phyloP scores from a whole-genome alignment of 768 basidiomycete genomes.

The Russula brevipes region DNA sequence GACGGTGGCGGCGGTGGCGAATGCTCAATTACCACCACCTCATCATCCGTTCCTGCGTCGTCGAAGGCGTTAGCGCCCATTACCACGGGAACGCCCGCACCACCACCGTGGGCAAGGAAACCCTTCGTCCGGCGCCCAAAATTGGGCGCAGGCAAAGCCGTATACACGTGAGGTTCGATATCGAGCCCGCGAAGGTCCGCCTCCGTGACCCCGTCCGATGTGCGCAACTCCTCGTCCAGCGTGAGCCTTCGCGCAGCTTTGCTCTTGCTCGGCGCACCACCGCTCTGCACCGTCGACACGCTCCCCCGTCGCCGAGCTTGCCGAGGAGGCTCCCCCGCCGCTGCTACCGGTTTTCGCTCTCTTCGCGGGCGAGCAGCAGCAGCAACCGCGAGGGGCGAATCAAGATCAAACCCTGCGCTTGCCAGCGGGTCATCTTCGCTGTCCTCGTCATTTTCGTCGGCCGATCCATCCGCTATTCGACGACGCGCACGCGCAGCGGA shows the following conservation, averaged over 20 bases:
- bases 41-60: conserved; percentile 34
- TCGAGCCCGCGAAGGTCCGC: conserved; percentile 33
- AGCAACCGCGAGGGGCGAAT: conserved; percentile 2
- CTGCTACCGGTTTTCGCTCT: neutral
- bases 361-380: conserved; percentile 1
- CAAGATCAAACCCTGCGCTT: conserved; percentile 2
- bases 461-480: neutral
- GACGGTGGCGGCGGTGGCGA: neutral
- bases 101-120: conserved; percentile 72
- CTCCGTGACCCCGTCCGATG: conserved; percentile 36
- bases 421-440: conserved; percentile 21
- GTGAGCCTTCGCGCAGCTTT: conserved; percentile 44
- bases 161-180: conserved; percentile 41
- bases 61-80: conserved; percentile 42
- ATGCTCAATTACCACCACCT: neutral
- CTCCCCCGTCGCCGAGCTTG: neutral
- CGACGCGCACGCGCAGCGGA: conserved; percentile 2
- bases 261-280: conserved; percentile 10
- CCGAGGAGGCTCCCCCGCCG: neutral
- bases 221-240: conserved; percentile 61
- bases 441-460: neutral
- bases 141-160: conserved; percentile 50
- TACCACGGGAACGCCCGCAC: conserved; percentile 62
- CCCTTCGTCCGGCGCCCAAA: conserved; percentile 45
- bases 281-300: conserved; percentile 10